Evolutionary conservation across 108 stramenopile species (phyloP), one percentile per base, ranked within the genome.

Genomic region (Epithemia pelagica): DNA sequence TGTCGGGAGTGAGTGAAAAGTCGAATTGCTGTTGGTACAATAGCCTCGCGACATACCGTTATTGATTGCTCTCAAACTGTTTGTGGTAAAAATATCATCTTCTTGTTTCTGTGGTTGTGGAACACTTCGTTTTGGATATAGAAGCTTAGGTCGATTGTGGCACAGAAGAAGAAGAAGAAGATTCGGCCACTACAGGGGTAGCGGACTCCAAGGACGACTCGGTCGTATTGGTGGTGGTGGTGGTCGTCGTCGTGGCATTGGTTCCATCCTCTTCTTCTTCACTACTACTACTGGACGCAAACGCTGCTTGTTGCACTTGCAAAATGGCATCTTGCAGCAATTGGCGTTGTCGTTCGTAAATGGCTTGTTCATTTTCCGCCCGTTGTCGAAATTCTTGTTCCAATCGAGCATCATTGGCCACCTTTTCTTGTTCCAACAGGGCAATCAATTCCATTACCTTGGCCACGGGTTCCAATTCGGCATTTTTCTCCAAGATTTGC

Each of bases 361-460:
- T 90, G 52, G 67, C 76, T 63, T 95, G 86, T 64, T 91, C 90
- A 52, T 84, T 72, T 51, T 81, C 80, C 62, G 77, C 78, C 66
- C 90, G 77, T 53, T 78, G 51, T 61, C 71, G 68, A 62, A 84
- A 91, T 67, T 95, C 94, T 67, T 95, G 87, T 74, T 91, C 83
- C 65, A 95, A 71, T 20, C 87, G 72, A 32, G 37, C 46, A 67
- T 87, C 79, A 0, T 77, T 86, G 2, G 87, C 90, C 22, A 70
- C 65, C 68, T 85, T 90, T 75, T 95, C 94, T 59, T 91, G 83
- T 59, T 95, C 90, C 61, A 95, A 73, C 52, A 89, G 58, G 2
- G 90, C 90, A 37, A 95, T 67, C 29, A 78, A 78, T 66, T 90
- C 71, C 90, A 89, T 89, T 2, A 89, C 75, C 56, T 70, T 72